These are phyloP conservation scores for Mrakiaceae sp. DNA, from an alignment of 1,284 basidiomycete species.

Conservation along the genomic window DNA sequence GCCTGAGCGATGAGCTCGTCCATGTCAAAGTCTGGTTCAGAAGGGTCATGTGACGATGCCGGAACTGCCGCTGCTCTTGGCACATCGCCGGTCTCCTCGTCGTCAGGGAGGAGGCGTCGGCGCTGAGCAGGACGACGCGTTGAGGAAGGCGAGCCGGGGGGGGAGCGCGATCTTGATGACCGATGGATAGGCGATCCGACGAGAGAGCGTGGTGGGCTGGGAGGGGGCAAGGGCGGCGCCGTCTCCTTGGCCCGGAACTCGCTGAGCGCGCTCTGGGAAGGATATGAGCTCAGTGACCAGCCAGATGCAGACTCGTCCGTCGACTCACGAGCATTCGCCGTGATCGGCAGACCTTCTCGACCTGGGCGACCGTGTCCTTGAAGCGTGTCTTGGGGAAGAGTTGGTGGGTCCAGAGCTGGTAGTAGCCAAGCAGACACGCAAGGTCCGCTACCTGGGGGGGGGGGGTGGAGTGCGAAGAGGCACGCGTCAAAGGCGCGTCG, in stretches of 20 bases:
- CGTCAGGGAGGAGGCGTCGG: constrained; percentile 19
- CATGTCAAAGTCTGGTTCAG: background rate
- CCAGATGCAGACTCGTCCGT: background rate
- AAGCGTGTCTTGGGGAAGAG: constrained; percentile 81
- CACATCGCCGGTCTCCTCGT: constrained; percentile 24
- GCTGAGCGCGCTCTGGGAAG: background rate
- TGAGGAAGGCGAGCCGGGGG: background rate
- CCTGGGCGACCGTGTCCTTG: constrained; percentile 61
- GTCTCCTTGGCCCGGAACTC: background rate
- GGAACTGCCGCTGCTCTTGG: background rate
- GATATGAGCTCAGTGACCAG: background rate
- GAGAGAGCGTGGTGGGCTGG: constrained; percentile 41
- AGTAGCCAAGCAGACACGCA: constrained; percentile 60
- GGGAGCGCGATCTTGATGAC: background rate
- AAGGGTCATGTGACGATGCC: background rate
- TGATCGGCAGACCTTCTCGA: constrained; percentile 76
- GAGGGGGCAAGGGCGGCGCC: background rate
- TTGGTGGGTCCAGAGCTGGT: constrained; percentile 84
- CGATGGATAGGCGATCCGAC: background rate
- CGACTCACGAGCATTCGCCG: constrained; percentile 64
- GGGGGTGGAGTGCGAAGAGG: background rate
- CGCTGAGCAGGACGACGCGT: constrained; percentile 26
- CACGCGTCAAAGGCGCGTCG: background rate
- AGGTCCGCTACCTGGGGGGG: constrained; percentile 45
- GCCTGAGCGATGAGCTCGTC: constrained; percentile 18